A percentile compares a stretch with the other conserved stretches of the same genome.
Conservation (phyloP, 805 yeast species). For the Vanderwaltozyma verrucispora region DNA sequence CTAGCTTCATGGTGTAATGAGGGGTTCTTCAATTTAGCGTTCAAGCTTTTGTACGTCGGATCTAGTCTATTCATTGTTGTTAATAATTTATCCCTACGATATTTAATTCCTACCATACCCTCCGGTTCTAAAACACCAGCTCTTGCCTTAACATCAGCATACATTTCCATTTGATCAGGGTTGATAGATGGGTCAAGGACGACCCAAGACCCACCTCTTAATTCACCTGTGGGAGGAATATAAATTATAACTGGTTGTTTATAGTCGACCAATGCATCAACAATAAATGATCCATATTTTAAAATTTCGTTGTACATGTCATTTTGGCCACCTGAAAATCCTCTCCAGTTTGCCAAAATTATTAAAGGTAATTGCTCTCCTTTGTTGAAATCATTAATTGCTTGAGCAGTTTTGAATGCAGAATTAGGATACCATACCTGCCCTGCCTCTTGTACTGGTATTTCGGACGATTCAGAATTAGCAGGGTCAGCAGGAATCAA, state of each 20-base stretch:
- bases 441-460: slow-evolving; percentile 87
- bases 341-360: slow-evolving; percentile 99
- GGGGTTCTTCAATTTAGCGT: slow-evolving; percentile 44
- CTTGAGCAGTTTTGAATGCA: slow-evolving; percentile 98
- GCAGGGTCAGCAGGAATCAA: slow-evolving; percentile 97
- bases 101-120: slow-evolving; percentile 98
- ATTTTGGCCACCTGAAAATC: slow-evolving; percentile 99
- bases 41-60: slow-evolving; percentile 57
- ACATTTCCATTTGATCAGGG: slow-evolving; percentile 97
- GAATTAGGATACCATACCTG: slow-evolving; percentile 99
- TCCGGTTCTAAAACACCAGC: slow-evolving; percentile 99
- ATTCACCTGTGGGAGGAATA: slow-evolving; percentile 96
- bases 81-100: slow-evolving; percentile 82
- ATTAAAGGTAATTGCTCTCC: slow-evolving; percentile 97
- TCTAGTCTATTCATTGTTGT: slow-evolving; percentile 89
- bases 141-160: slow-evolving; percentile 89
- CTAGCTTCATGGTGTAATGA: slow-evolving; percentile 54
- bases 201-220: slow-evolving; percentile 99
- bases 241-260: slow-evolving; percentile 95
- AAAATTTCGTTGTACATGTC: slow-evolving; percentile 98
- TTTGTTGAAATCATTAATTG: slow-evolving; percentile 90
- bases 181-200: slow-evolving; percentile 98
- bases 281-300: slow-evolving; percentile 94
- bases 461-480: slow-evolving; percentile 87
- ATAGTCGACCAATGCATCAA: slow-evolving; percentile 91